phyloP scores from a whole-genome alignment of 2,329 filamentous ascomycete genomes.

The Didymella pomorum region DNA sequence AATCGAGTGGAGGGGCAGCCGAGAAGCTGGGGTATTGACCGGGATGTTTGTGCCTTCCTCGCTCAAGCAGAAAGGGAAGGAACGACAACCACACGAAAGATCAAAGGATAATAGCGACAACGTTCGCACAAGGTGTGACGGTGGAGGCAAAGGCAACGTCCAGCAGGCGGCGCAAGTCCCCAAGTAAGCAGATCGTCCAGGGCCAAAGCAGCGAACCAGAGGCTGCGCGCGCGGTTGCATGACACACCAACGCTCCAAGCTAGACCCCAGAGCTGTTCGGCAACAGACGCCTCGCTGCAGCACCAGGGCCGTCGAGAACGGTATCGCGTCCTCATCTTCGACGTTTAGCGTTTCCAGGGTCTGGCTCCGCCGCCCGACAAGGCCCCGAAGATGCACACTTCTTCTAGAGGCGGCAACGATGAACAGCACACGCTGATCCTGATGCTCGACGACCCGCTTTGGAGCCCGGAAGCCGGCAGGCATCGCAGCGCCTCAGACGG shows the following conservation, averaged over 20 bases:
- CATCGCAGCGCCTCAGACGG: conserved; percentile 14
- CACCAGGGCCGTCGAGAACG: conserved; percentile 34
- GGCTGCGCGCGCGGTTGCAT: conserved; percentile 37
- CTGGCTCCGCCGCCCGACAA: conserved; percentile 25
- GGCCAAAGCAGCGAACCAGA: conserved; percentile 37
- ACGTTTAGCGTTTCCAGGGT: conserved; percentile 32
- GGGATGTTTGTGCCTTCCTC: conserved; percentile 13
- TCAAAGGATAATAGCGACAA: conserved; percentile 10
- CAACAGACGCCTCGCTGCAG: conserved; percentile 27
- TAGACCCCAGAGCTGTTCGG: conserved; percentile 27
- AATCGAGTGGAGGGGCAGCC: conserved; percentile 25
- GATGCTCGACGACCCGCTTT: conserved; percentile 24
- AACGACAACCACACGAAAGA: neutral
- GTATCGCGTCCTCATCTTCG: conserved; percentile 25
- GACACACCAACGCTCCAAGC: conserved; percentile 40
- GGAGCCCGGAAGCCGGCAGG: conserved; percentile 26
- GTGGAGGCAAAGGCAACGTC: conserved; percentile 22
- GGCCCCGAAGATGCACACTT: conserved; percentile 22
- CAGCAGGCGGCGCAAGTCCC: conserved; percentile 26
- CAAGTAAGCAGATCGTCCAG: conserved; percentile 28
- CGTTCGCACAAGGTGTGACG: conserved; percentile 16
- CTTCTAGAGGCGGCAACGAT: conserved; percentile 28
- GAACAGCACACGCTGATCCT: conserved; percentile 23
- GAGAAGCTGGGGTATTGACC: conserved; percentile 25
- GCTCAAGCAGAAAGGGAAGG: conserved; percentile 3